Evolutionary conservation across 495 filamentous ascomycete species (phyloP).

Genomic region (Trichocladium uniseriatum): DNA sequence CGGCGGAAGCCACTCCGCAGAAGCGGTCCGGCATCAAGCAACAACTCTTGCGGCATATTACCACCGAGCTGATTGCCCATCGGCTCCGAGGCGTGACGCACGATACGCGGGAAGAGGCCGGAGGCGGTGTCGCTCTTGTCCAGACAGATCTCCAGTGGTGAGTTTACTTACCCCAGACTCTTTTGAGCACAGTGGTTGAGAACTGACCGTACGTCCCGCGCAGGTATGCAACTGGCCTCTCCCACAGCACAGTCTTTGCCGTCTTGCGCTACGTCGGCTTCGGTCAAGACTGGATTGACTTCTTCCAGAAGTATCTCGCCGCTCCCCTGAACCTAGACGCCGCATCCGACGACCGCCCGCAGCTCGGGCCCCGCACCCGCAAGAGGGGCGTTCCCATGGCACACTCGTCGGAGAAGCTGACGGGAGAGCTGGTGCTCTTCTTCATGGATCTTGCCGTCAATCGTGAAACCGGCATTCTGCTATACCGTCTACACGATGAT

Average conservation of each 20-base stretch:
- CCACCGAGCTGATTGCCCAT: constrained; percentile 51
- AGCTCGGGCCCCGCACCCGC: constrained; percentile 32
- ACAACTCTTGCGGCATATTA: constrained; percentile 47
- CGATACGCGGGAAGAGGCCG: constrained; percentile 16
- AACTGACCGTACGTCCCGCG: neutral
- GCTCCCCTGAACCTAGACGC: constrained; percentile 50
- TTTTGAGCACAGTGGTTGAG: neutral
- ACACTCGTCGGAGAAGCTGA: constrained; percentile 50
- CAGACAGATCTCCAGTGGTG: constrained; percentile 58
- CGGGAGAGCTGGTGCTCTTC: constrained; percentile 56
- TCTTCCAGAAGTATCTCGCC: constrained; percentile 54
- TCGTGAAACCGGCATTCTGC: constrained; percentile 43
- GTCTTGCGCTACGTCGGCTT: constrained; percentile 55
- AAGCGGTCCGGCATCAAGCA: constrained; percentile 43
- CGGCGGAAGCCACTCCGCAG: neutral
- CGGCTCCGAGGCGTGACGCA: constrained; percentile 27
- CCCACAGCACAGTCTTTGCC: constrained; percentile 50
- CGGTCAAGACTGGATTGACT: constrained; percentile 47
- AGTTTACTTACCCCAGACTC: neutral
- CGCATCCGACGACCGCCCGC: constrained; percentile 36
- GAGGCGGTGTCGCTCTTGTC: constrained; percentile 49
- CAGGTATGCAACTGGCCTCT: constrained; percentile 42
- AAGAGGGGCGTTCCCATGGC: constrained; percentile 53
- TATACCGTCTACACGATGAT: constrained; percentile 62
- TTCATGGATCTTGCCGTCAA: constrained; percentile 61